A percentile compares a stretch with the other conserved stretches of the same genome.
These are phyloP conservation scores for Phytopythium montanum DNA, from an alignment of 352 stramenopile species.

Conservation along the genomic window DNA sequence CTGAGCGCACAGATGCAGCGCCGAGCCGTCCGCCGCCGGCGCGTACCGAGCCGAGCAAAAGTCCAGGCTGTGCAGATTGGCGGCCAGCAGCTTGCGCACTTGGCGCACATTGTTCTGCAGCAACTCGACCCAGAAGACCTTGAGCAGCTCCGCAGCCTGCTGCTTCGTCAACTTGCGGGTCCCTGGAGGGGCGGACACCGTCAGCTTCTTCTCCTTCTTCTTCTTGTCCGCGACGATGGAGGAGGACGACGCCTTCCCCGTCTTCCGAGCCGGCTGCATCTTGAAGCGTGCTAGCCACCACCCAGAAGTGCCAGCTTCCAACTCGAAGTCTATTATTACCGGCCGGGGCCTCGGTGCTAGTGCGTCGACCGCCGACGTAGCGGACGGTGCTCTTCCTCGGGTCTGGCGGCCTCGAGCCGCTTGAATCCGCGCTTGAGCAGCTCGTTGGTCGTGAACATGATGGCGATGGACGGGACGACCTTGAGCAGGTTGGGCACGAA, in stretches of 20 bases:
- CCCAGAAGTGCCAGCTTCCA: background rate
- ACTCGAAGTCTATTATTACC: background rate
- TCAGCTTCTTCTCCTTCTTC: background rate
- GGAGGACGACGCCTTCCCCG: background rate
- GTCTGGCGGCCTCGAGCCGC: constrained; percentile 12
- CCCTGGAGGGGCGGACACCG: too few species aligned
- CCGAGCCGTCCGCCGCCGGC: constrained; percentile 35
- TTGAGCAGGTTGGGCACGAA: constrained; percentile 71
- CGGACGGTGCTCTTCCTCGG: background rate
- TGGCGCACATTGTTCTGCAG: constrained; percentile 45
- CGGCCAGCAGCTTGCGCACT: constrained; percentile 34
- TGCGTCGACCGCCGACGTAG: constrained; percentile 4
- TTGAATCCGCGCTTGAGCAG: constrained; percentile 47
- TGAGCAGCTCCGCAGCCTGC: constrained; percentile 37
- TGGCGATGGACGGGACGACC: constrained; percentile 74
- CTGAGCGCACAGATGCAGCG: constrained; percentile 53
- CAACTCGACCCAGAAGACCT: constrained; percentile 48
- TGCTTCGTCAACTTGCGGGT: constrained; percentile 37
- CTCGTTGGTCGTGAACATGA: constrained; percentile 83
- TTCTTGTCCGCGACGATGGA: background rate
- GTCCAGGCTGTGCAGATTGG: constrained; percentile 33
- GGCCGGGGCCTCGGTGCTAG: background rate
- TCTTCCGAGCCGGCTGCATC: background rate
- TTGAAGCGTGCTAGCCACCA: background rate
- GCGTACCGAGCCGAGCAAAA: constrained; percentile 37